phyloP scores from a whole-genome alignment of 192 early-diverging fungal species.

The Obelidium mucronatum region DNA sequence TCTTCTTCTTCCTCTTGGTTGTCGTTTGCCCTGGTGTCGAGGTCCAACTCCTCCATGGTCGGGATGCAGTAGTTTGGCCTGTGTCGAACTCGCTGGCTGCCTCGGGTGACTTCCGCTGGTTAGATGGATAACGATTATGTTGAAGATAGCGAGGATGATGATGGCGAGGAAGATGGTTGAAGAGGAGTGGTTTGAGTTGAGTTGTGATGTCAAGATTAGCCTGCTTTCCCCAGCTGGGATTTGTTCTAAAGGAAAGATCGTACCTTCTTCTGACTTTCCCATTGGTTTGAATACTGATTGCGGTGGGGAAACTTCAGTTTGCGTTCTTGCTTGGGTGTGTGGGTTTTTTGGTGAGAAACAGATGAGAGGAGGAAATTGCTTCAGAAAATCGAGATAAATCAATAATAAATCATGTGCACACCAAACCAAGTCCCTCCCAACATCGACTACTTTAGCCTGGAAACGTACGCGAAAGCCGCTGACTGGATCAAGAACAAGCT shows the following conservation, averaged over 20 bases:
- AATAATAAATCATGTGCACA: conserved; percentile 29
- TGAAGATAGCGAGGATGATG: too few species aligned
- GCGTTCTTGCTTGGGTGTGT: too few species aligned
- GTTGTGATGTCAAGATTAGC: too few species aligned
- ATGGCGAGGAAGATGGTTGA: not conserved
- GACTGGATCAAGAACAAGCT: conserved; percentile 54
- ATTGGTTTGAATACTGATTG: too few species aligned
- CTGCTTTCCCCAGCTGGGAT: too few species aligned
- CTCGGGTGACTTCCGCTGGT: not conserved
- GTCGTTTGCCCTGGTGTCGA: not conserved
- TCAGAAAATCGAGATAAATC: not conserved
- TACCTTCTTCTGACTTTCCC: not conserved
- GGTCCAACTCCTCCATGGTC: not conserved
- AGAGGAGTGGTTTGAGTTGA: too few species aligned
- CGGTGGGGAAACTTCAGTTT: too few species aligned
- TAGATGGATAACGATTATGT: not conserved
- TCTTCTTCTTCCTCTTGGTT: not conserved
- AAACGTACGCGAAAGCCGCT: conserved; percentile 58
- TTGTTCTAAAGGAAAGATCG: too few species aligned
- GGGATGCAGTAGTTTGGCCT: not conserved
- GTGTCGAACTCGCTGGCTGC: not conserved
- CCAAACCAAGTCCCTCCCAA: conserved; percentile 33
- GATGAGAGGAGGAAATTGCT: not conserved
- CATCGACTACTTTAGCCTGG: conserved; percentile 40
- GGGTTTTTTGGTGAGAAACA: not conserved